A percentile compares a stretch with the other conserved stretches of the same genome.
Conservation (phyloP, 1,284 basidiomycete genomes). For the Takashimella tepidaria region DNA sequence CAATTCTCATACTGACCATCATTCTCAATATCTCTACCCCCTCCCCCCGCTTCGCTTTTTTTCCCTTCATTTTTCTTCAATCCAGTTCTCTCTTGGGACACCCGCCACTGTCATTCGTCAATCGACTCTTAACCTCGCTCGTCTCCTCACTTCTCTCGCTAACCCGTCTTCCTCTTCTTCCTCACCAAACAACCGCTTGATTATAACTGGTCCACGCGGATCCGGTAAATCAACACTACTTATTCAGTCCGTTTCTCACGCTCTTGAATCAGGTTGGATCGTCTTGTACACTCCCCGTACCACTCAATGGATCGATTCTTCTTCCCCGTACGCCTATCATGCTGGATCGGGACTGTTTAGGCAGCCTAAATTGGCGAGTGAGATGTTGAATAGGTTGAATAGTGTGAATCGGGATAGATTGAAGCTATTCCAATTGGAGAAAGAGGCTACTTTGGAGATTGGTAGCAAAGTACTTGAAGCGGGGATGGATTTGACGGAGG, state of each 20-base stretch:
- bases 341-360: conserved; percentile 68
- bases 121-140: conserved; percentile 34
- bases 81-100: conserved; percentile 21
- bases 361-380: conserved; percentile 56
- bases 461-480: conserved; percentile 48
- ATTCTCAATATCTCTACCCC: no score
- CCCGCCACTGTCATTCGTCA: conserved; percentile 42
- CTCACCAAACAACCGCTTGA: conserved; percentile 9
- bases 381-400: conserved; percentile 41
- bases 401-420: conserved; percentile 44
- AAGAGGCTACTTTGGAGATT: conserved; percentile 47
- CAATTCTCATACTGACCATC: no score
- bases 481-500: conserved; percentile 55
- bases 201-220: conserved; percentile 59
- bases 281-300: conserved; percentile 81
- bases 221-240: conserved; percentile 79
- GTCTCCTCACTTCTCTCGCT: not conserved
- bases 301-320: conserved; percentile 70
- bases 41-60: no score
- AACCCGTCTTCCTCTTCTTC: not conserved
- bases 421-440: conserved; percentile 21
- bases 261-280: conserved; percentile 66
- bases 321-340: conserved; percentile 70
- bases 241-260: conserved; percentile 73
- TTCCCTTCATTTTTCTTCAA: no score